Evolutionary conservation across 2,329 filamentous ascomycete genomes (phyloP).

Genomic region (Paecilomyces fulvus): DNA sequence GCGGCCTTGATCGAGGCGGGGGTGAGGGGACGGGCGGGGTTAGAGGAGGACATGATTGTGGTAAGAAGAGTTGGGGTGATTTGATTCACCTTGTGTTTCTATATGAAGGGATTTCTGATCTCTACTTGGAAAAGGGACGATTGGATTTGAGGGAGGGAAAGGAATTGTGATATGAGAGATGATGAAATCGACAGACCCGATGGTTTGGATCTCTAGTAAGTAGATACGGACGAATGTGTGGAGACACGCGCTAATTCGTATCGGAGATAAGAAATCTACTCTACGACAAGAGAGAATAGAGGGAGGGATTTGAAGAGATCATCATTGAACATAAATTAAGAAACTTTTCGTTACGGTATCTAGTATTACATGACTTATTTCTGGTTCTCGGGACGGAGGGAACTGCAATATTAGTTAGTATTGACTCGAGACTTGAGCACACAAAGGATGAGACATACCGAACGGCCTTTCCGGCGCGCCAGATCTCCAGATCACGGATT

Average conservation of each 20-base stretch:
- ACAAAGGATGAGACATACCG: conserved; percentile 46
- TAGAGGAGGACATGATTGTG: not conserved
- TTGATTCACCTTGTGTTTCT: not conserved
- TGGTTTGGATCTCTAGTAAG: not conserved
- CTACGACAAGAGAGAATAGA: not conserved
- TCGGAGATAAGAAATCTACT: not conserved
- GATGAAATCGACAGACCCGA: not conserved
- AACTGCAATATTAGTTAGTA: conserved; percentile 16
- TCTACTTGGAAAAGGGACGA: not conserved
- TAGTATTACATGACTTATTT: conserved; percentile 44
- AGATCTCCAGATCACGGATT: conserved; percentile 97
- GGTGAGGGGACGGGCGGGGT: conserved; percentile 50
- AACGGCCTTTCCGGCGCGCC: conserved; percentile 96
- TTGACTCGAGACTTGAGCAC: conserved; percentile 13
- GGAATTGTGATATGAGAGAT: not conserved
- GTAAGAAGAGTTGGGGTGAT: not conserved
- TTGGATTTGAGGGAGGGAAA: not conserved
- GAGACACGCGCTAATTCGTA: not conserved
- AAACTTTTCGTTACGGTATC: conserved; percentile 1
- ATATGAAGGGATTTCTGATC: not conserved
- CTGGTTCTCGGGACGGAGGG: conserved; percentile 80
- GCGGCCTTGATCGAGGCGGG: conserved; percentile 64
- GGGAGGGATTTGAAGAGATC: not conserved
- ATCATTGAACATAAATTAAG: not conserved
- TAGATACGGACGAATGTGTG: not conserved